These are phyloP conservation scores for Aspergillus pseudoterreus DNA, from an alignment of 2,329 filamentous ascomycete genomes.

Conservation along the genomic window DNA sequence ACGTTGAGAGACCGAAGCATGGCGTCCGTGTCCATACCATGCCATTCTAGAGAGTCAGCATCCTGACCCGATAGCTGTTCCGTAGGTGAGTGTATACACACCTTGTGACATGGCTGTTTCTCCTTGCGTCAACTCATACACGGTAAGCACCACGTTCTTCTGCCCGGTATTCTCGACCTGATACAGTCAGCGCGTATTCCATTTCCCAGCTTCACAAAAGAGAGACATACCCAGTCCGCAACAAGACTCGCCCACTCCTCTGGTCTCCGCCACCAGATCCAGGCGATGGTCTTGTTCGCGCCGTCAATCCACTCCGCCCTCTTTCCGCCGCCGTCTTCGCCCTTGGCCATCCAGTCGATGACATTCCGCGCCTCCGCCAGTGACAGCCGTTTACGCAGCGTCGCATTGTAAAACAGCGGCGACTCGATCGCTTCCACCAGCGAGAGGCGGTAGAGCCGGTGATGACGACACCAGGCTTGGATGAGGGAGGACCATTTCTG, in stretches of 20 bases:
- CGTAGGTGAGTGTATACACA: conserved; percentile 33
- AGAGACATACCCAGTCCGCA: conserved; percentile 62
- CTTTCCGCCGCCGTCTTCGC: conserved; percentile 44
- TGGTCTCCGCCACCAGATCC: conserved; percentile 79
- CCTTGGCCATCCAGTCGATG: conserved; percentile 55
- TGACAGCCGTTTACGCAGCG: conserved; percentile 44
- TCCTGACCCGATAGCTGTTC: no score
- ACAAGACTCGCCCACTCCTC: conserved; percentile 86
- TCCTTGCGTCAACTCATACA: conserved; percentile 89
- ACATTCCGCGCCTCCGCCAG: conserved; percentile 52
- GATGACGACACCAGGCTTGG: conserved; percentile 75
- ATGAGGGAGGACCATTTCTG: conserved; percentile 83
- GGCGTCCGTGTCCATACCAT: conserved; percentile 81
- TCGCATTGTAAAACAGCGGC: conserved; percentile 53
- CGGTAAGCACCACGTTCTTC: conserved; percentile 80
- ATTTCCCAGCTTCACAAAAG: conserved; percentile 1
- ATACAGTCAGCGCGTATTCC: not conserved
- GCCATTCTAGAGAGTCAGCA: conserved; percentile 59
- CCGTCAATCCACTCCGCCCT: conserved; percentile 58
- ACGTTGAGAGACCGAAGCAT: conserved; percentile 74
- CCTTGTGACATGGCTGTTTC: conserved; percentile 70
- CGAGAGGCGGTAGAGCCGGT: conserved; percentile 72
- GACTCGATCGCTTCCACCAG: conserved; percentile 60
- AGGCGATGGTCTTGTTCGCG: conserved; percentile 55
- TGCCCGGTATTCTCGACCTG: conserved; percentile 77